Evolutionary conservation across 2,329 filamentous ascomycete genomes (phyloP), one percentile per base, ranked within the genome.

Genomic region (Alternaria sp.): DNA sequence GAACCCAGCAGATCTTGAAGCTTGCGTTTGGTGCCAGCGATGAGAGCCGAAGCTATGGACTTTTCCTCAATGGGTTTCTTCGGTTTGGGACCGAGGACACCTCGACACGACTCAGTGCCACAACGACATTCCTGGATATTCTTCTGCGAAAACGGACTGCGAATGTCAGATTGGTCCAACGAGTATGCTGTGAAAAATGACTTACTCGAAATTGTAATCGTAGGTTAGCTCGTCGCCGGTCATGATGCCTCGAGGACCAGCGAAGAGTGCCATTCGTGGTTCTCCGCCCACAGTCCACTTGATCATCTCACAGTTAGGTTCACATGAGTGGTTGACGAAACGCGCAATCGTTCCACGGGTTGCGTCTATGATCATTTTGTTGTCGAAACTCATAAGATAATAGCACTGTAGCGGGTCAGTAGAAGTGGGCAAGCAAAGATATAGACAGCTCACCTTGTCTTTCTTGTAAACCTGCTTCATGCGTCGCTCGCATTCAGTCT

Each of bases 291-390:
- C 95, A 63, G 94, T 94, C 93, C 93, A 97, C 79, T 97, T 98
- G 73, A 97, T 93, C 94, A 99, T 98, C 64, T 91, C 89, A 80
- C 94, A 98, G 76, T 99, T 99, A 3, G 95, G 95, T 59, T 92
- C 90, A 81, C 95, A 99, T 18, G 93, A 97, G 79, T 99, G 95
- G 77, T 99, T 99, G 77, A 99, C 94, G 78, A 99, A 99, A 57
- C 95, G 91, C 73, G 95, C 94, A 79, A 98, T 97, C 67, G 92
- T 97, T 72, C 95, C 95, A 57, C 92, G 93, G 28, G 94, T 97
- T 34, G 94, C 95, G 81, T 99, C 95, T 67, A 99, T 97, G 72
- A 98, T 97, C 89, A 98, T 95, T 79, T 96, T 95, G 79, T 97
- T 93, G 75, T 98, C 94, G 76, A 98, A 97, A 57, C 93, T 93